Base-by-base conservation (phyloP, 164 flowering plant genomes). In the Nelumbo lutea region DNA sequence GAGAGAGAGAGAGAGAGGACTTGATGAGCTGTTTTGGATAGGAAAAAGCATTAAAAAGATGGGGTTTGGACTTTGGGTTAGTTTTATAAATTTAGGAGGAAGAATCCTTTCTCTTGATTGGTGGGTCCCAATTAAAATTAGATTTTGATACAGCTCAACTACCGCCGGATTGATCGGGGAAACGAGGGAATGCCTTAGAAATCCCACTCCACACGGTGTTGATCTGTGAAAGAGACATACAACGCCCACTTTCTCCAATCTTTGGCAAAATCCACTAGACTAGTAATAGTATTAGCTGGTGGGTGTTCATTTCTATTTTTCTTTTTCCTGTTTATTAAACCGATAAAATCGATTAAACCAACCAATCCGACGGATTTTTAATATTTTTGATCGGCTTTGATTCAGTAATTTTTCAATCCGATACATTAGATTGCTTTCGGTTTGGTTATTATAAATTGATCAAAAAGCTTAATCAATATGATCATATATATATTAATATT, bases 161-260 rank as follows among this genome's bases (percentile, higher is more conserved):
- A 62, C 59, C 70, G 67, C 73, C 75, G 72, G 70, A 66, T 65
- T 69, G 42, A 40, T 46, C 38, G 15, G 70, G 76, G 52, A 44
- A 57, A 55, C 53, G 15, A 14, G 67, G 40, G 57, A 41, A 59
- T 70, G 72, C 55, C 56, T 50, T 6, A 6, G 2, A 39, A 64
- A 1, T 62, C 45, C n/a, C 57, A 56, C 15, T 51, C 42, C n/a
- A 63, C 14, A 64, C 3, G 57, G 50, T 57, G 58, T 39, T 66
- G 27, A 44, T 62, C 13, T 63, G 8, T 58, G 77, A 75, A 43
- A 67, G 56, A 46, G 68, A 75, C 73, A 39, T 64, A 64, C 68
- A 70, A 56, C 73, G 46, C 73, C 73, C 77, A 67, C 58, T n/a
- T n/a, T n/a, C n/a, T n/a, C n/a, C n/a, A 74, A 73, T 64, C 62